phyloP scores from a whole-genome alignment of 1,284 basidiomycete species.

The Irpex lacteus region DNA sequence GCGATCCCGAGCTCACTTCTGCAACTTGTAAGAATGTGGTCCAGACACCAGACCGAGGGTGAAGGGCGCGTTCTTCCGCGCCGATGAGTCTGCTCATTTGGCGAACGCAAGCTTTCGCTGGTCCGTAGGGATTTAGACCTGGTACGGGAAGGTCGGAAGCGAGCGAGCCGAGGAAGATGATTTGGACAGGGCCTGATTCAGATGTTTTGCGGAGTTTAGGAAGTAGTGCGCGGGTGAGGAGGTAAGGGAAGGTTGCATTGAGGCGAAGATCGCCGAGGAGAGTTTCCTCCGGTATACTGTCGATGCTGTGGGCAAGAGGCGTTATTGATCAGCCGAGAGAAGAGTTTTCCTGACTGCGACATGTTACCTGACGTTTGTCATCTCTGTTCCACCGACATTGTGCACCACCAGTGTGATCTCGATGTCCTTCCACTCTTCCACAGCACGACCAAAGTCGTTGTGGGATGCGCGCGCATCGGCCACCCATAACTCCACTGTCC shows the following conservation, averaged over 20 bases:
- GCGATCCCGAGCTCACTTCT: not conserved
- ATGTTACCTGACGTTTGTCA: not conserved
- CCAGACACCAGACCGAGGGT: not conserved
- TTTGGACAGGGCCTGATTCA: conserved; percentile 8
- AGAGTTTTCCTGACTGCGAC: not conserved
- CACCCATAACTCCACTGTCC: not conserved
- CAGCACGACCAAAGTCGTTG: conserved; percentile 22
- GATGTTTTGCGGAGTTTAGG: conserved; percentile 9
- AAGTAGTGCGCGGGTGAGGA: conserved; percentile 8
- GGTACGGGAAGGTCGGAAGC: not conserved
- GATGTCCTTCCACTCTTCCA: conserved; percentile 22
- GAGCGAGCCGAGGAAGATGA: conserved; percentile 13
- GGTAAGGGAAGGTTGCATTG: conserved; percentile 5
- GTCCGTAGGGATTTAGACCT: conserved; percentile 2
- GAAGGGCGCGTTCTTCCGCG: conserved; percentile 4
- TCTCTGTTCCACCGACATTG: conserved; percentile 26
- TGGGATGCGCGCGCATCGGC: conserved; percentile 15
- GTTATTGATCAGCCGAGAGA: not conserved
- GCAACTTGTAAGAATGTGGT: not conserved
- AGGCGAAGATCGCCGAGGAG: conserved; percentile 8
- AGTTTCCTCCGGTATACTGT: conserved; percentile 3
- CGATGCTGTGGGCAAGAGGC: not conserved
- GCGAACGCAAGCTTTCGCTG: conserved; percentile 10
- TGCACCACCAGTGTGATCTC: conserved; percentile 29
- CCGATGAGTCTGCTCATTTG: conserved; percentile 5